Evolutionary conservation across 495 filamentous ascomycete genomes (phyloP).

Genomic region (Penicillium antarcticum): DNA sequence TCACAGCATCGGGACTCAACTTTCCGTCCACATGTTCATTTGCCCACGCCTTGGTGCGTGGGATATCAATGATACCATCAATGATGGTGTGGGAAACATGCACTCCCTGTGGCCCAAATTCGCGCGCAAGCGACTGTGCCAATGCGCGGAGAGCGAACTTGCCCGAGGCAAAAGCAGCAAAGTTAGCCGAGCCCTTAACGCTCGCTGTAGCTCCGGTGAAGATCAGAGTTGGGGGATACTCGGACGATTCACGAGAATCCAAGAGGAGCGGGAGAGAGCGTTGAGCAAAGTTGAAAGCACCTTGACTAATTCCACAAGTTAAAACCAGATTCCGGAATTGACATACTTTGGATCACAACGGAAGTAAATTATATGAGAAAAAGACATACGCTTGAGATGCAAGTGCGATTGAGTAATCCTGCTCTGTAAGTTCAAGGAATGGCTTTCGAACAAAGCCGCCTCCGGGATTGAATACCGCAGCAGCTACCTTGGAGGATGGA

Average conservation of each 20-base stretch:
- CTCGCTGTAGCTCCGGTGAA: conserved; percentile 87
- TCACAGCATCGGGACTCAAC: conserved; percentile 74
- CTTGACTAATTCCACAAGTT: conserved; percentile 46
- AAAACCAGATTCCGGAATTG: neutral
- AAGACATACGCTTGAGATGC: conserved; percentile 58
- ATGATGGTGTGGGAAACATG: conserved; percentile 85
- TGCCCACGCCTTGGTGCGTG: conserved; percentile 58
- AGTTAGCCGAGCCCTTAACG: conserved; percentile 66
- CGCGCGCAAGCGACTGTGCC: conserved; percentile 73
- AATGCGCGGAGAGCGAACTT: conserved; percentile 82
- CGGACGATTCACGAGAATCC: conserved; percentile 41
- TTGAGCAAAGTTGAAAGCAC: conserved; percentile 78
- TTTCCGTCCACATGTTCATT: conserved; percentile 68
- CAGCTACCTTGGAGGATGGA: conserved; percentile 51
- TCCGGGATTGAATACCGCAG: conserved; percentile 80
- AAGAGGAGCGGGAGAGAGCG: conserved; percentile 69
- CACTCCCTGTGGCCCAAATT: conserved; percentile 86
- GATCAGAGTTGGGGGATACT: conserved; percentile 74
- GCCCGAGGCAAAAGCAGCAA: conserved; percentile 68
- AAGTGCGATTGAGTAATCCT: conserved; percentile 59
- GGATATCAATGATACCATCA: conserved; percentile 87
- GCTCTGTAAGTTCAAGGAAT: conserved; percentile 68
- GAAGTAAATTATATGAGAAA: too few species aligned
- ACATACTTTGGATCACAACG: too few species aligned
- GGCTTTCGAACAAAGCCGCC: conserved; percentile 70